Evolutionary conservation across 108 stramenopile species (phyloP).

Genomic region (Parietichytrium sp.): DNA sequence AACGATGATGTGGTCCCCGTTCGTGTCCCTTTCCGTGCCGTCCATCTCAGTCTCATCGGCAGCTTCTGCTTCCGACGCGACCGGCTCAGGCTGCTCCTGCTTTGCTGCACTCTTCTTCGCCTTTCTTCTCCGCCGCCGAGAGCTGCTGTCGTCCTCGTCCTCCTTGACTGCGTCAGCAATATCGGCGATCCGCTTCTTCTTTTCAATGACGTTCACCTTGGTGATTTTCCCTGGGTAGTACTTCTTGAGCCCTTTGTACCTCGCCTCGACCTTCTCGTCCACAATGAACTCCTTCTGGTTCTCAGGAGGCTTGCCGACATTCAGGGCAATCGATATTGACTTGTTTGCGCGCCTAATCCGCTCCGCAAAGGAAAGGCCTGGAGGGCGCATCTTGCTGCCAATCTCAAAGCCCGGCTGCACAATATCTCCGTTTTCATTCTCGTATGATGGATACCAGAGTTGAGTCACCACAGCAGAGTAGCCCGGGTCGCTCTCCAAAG

Average conservation of each 20-base stretch:
- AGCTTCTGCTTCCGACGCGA: too few species aligned
- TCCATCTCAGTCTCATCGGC: too few species aligned
- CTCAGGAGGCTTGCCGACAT: not conserved
- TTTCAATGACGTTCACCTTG: not conserved
- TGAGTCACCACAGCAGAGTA: not conserved
- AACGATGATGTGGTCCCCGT: too few species aligned
- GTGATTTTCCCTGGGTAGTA: not conserved
- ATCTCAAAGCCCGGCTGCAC: not conserved
- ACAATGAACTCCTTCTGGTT: conserved; percentile 30
- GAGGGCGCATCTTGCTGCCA: not conserved
- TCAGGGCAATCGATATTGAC: not conserved
- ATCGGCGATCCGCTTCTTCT: not conserved
- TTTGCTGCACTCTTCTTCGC: too few species aligned
- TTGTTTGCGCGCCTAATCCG: not conserved
- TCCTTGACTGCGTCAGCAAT: too few species aligned
- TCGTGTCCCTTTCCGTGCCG: too few species aligned
- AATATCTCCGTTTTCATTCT: not conserved
- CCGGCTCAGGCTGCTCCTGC: too few species aligned
- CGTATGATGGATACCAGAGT: not conserved
- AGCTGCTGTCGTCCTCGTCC: too few species aligned
- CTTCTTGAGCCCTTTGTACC: not conserved
- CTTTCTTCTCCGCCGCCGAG: too few species aligned
- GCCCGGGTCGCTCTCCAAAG: not conserved
- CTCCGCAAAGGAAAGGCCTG: not conserved
- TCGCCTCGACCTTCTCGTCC: not conserved